Conservation (phyloP, 495 filamentous ascomycete species). For the Penicillium silybi region DNA sequence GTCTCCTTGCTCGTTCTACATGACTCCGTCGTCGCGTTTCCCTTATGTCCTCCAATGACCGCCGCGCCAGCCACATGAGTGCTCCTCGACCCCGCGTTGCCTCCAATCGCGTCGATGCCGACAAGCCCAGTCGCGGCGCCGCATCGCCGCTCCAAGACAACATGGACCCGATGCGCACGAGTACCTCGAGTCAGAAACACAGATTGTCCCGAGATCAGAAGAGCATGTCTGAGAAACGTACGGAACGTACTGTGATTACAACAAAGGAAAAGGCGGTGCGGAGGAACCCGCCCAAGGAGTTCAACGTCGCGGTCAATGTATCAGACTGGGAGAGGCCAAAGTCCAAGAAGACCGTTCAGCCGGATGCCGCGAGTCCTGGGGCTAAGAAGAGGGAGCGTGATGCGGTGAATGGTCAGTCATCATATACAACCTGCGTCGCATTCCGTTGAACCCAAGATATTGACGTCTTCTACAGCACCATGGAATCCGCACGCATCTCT, state of each 20-base stretch:
- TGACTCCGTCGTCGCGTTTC: conserved; percentile 17
- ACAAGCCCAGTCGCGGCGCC: conserved; percentile 29
- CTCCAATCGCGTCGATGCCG: conserved; percentile 44
- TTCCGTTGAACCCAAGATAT: conserved; percentile 11
- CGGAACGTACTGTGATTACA: conserved; percentile 51
- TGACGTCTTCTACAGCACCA: conserved; percentile 36
- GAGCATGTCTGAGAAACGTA: conserved; percentile 32
- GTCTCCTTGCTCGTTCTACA: conserved; percentile 14
- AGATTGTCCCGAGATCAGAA: conserved; percentile 32
- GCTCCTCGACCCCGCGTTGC: conserved; percentile 45
- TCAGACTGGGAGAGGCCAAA: conserved; percentile 42
- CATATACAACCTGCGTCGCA: neutral
- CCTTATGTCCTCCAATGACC: conserved; percentile 46
- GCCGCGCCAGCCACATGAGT: conserved; percentile 41
- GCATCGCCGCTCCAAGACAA: conserved; percentile 34
- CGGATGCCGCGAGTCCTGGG: conserved; percentile 42
- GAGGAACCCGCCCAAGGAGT: conserved; percentile 62
- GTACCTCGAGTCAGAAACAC: conserved; percentile 34
- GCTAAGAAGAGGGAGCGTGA: conserved; percentile 36
- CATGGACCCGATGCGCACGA: conserved; percentile 35
- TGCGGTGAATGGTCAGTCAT: conserved; percentile 30
- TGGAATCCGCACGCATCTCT: conserved; percentile 85
- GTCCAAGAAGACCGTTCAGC: conserved; percentile 32
- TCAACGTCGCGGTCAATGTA: conserved; percentile 39
- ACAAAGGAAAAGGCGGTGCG: conserved; percentile 61